A percentile compares a stretch with the other conserved stretches of the same genome.
These are phyloP conservation scores for Cutaneotrichosporon spelunceum DNA, from an alignment of 1,284 basidiomycete genomes.

Conservation along the genomic window DNA sequence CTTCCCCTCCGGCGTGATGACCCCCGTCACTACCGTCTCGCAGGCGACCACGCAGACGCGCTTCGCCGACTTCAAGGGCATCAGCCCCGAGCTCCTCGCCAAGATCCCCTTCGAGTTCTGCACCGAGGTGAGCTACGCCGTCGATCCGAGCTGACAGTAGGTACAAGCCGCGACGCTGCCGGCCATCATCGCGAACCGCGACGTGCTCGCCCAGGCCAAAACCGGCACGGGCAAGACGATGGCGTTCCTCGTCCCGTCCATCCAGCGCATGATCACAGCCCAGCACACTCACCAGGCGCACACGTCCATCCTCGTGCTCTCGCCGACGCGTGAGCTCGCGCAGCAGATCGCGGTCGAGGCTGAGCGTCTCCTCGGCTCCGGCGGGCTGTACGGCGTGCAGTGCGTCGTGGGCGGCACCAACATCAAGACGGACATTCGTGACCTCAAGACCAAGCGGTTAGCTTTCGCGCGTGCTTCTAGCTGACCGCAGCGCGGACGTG, in stretches of 20 bases:
- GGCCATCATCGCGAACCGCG: conserved; percentile 50
- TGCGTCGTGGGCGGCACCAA: conserved; percentile 55
- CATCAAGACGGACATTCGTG: conserved; percentile 47
- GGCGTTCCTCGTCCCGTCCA: conserved; percentile 56
- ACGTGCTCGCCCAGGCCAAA: conserved; percentile 57
- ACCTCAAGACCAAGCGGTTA: conserved; percentile 39
- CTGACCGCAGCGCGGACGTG: conserved; percentile 44
- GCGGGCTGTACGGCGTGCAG: conserved; percentile 38
- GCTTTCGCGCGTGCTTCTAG: neutral
- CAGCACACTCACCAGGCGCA: conserved; percentile 21
- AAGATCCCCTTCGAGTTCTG: conserved; percentile 49
- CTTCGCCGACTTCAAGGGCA: conserved; percentile 29
- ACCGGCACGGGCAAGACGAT: conserved; percentile 59
- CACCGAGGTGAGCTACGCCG: conserved; percentile 43
- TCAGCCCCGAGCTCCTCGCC: conserved; percentile 28
- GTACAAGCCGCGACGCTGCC: conserved; percentile 55
- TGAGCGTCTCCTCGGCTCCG: conserved; percentile 27
- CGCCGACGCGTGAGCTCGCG: conserved; percentile 56
- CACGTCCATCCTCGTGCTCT: conserved; percentile 51
- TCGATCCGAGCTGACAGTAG: conserved; percentile 12
- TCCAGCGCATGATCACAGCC: conserved; percentile 48
- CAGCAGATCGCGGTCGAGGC: conserved; percentile 48
- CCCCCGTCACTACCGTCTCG: conserved; percentile 10
- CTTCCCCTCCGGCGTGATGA: conserved; percentile 16
- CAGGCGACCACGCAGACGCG: conserved; percentile 20